A percentile compares a stretch with the other conserved stretches of the same genome.
These are phyloP conservation scores for Beauveria varroae DNA, from an alignment of 2,329 filamentous ascomycete genomes.

Conservation along the genomic window DNA sequence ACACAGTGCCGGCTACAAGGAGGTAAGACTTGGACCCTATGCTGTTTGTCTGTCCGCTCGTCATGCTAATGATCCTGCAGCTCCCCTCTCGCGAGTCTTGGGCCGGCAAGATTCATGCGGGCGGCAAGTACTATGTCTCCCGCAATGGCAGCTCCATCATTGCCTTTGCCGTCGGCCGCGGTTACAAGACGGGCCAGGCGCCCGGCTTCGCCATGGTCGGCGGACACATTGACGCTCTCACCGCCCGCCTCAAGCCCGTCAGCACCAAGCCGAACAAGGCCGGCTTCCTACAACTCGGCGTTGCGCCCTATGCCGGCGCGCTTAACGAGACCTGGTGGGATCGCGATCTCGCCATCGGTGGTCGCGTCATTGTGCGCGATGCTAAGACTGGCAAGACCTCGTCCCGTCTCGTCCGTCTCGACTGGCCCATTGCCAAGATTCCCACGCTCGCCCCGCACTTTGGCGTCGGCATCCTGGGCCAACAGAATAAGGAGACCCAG, in stretches of 20 bases:
- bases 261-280: slow-evolving; percentile 76
- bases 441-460: slow-evolving; percentile 93
- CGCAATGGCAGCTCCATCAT: slow-evolving; percentile 82
- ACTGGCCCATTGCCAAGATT: slow-evolving; percentile 89
- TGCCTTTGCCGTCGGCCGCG: slow-evolving; percentile 73
- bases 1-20: slow-evolving; percentile 62
- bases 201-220: slow-evolving; percentile 75
- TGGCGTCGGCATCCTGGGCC: slow-evolving; percentile 62
- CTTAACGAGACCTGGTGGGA: slow-evolving; percentile 96
- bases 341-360: slow-evolving; percentile 83
- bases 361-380: slow-evolving; percentile 78
- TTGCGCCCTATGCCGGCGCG: slow-evolving; percentile 86
- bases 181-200: slow-evolving; percentile 70
- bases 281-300: slow-evolving; percentile 81
- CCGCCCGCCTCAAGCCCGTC: slow-evolving; percentile 84
- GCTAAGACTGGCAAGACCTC: slow-evolving; percentile 64
- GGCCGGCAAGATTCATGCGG: slow-evolving; percentile 61
- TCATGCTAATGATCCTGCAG: slow-evolving; percentile 26
- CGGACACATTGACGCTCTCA: slow-evolving; percentile 88
- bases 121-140: slow-evolving; percentile 82
- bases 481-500: slow-evolving; percentile 79
- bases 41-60: not conserved
- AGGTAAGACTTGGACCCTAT: slow-evolving; percentile 37
- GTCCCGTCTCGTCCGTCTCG: slow-evolving; percentile 78
- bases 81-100: slow-evolving; percentile 75